Percentiles rank a stretch among this genome's conserved stretches.
Evolutionary conservation across 2,329 filamentous ascomycete species (phyloP).

Genomic region (Cytospora paraplurivora): DNA sequence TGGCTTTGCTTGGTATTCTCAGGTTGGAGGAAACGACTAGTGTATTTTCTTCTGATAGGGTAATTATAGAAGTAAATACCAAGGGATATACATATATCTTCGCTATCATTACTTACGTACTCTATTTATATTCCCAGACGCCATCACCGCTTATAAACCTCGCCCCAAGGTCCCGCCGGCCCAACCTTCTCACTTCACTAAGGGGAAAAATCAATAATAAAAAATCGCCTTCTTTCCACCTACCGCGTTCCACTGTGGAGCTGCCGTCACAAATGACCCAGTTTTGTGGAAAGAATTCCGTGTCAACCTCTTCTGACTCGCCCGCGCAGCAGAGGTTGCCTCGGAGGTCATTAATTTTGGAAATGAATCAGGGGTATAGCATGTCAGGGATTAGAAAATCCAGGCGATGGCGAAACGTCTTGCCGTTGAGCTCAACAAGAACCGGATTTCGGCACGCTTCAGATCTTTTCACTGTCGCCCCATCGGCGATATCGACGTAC

Average conservation of each 20-base stretch:
- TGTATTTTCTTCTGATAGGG: neutral
- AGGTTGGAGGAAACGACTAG: neutral
- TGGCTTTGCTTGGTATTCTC: neutral
- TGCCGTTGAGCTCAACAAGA: too few species aligned
- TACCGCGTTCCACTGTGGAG: conserved; percentile 14
- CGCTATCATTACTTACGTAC: too few species aligned
- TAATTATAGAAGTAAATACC: too few species aligned
- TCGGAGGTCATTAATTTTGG: too few species aligned
- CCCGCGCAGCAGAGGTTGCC: neutral
- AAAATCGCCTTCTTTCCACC: neutral
- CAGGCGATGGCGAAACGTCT: neutral
- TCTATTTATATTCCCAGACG: too few species aligned
- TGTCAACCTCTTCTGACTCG: neutral
- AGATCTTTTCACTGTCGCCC: too few species aligned
- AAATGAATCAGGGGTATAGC: neutral
- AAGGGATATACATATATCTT: too few species aligned
- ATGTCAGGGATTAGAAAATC: neutral
- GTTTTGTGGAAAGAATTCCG: conserved; percentile 8
- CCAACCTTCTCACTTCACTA: too few species aligned
- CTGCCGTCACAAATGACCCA: conserved; percentile 1
- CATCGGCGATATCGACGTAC: too few species aligned
- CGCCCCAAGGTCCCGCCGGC: too few species aligned
- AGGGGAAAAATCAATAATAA: neutral
- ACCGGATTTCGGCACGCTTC: too few species aligned
- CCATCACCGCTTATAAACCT: too few species aligned